phyloP scores from a whole-genome alignment of 257 asterid species.

The Jacaranda mimosifolia region DNA sequence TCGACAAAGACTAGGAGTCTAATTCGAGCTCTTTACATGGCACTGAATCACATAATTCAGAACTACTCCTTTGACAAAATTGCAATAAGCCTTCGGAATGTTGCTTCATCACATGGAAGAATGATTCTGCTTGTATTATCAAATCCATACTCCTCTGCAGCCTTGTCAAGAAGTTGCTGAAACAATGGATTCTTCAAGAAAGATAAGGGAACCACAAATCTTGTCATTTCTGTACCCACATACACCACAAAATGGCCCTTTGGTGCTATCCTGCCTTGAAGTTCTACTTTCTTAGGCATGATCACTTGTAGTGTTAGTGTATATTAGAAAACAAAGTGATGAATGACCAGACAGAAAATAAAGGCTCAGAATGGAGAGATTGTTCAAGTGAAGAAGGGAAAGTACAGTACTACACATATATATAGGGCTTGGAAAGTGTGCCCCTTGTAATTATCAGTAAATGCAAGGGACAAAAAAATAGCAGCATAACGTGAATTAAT shows the following conservation, averaged over 20 bases:
- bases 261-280: slow-evolving; percentile 50
- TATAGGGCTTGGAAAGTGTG: slow-evolving; percentile 51
- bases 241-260: slow-evolving; percentile 84
- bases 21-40: not conserved
- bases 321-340: no score
- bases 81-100: slow-evolving; percentile 47
- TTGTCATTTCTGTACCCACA: slow-evolving; percentile 65
- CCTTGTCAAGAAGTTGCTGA: slow-evolving; percentile 60
- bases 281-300: slow-evolving; percentile 51
- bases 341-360: not conserved
- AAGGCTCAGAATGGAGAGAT: slow-evolving; percentile 25
- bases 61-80: slow-evolving; percentile 30
- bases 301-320: not conserved
- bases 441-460: slow-evolving; percentile 29
- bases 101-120: slow-evolving; percentile 66
- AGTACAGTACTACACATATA: slow-evolving; percentile 30
- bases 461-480: not conserved
- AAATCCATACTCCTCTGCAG: slow-evolving; percentile 79
- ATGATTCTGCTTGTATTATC: slow-evolving; percentile 46
- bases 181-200: slow-evolving; percentile 63
- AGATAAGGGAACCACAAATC: slow-evolving; percentile 66
- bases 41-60: not conserved
- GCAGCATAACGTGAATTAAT: not conserved
- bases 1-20: not conserved
- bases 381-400: slow-evolving; percentile 19